phyloP scores from a whole-genome alignment of 2,329 filamentous ascomycete species.

The Bipolaris cookei region DNA sequence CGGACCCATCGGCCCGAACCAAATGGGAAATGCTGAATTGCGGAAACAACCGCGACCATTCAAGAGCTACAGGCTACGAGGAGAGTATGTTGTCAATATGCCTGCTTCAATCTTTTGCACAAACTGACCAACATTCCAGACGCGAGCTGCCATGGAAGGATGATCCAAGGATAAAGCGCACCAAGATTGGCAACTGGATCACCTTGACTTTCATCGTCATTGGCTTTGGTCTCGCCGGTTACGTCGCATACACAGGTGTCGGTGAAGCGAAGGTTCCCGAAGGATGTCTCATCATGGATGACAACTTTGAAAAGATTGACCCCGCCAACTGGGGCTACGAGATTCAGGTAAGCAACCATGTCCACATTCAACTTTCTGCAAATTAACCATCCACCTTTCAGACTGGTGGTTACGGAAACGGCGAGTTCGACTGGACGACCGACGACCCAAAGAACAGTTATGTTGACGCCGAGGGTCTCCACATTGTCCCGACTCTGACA shows the following conservation, averaged over 20 bases:
- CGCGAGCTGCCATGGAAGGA: conserved; percentile 33
- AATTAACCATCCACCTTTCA: conserved; percentile 7
- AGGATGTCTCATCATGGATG: conserved; percentile 55
- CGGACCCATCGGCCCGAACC: conserved; percentile 3
- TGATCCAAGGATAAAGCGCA: conserved; percentile 30
- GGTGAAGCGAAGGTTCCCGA: conserved; percentile 23
- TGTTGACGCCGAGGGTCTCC: conserved; percentile 69
- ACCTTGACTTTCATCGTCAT: conserved; percentile 21
- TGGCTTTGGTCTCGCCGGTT: conserved; percentile 23
- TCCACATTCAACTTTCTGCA: neutral
- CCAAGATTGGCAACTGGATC: conserved; percentile 32
- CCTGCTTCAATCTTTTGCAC: neutral
- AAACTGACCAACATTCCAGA: conserved; percentile 10
- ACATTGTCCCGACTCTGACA: conserved; percentile 78
- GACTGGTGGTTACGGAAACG: conserved; percentile 74
- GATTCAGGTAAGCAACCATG: conserved; percentile 59
- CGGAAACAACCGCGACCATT: conserved; percentile 29
- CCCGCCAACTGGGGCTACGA: conserved; percentile 72
- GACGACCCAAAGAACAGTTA: conserved; percentile 74
- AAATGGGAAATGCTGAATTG: conserved; percentile 7
- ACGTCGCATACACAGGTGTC: conserved; percentile 29
- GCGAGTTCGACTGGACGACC: conserved; percentile 74
- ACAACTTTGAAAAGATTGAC: conserved; percentile 66
- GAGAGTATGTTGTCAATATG: conserved; percentile 23
- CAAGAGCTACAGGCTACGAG: conserved; percentile 31